Evolutionary conservation across 1,284 basidiomycete species (phyloP), one percentile per base, ranked within the genome.

Genomic region (Volvariella surrecta): DNA sequence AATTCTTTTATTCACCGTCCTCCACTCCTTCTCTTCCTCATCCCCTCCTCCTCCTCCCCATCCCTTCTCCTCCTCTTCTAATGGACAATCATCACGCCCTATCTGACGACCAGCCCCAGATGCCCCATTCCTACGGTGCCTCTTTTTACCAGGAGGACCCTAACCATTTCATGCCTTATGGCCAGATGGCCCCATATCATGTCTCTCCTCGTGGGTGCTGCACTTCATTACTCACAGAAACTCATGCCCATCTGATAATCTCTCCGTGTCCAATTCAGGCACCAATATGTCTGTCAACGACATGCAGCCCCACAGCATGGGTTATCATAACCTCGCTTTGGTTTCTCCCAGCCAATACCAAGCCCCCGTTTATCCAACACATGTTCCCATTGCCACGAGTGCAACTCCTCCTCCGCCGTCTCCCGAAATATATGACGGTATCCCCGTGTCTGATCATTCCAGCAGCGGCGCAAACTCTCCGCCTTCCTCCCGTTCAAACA

Each of bases 371-470:
- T 68, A 64, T 55, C 62, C 66, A 58, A 67, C 67, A 63, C 67
- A 68, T 68, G 67, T 59, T 57, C 54, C 60, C 54, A 55, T 67
- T 56, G 62, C 62, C 42, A 55, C 66, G 53, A 58, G 64, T 53
- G 60, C 62, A 52, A 65, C 67, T 43, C 80, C 83, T 59, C 78
- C 83, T 59, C 80, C 84, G 51, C 75, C 76, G 52, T 83, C 80
- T 52, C 83, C 84, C 61, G 74, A 79, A 66, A 74, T 82, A 66
- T 86, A 86, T 63, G 82, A 83, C 66, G 78, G 84, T 59, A 68
- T 86, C 55, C 85, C 83, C 44, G 84, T 85, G 61, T 82, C 81
- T 64, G 70, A 73, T 56, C 75, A 80, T 59, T 84, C 82, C 48
- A 82, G 78, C 60, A 83, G 79, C 59, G 77, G 78, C 57, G 75